phyloP scores from a whole-genome alignment of 2,329 filamentous ascomycete species.

The Beauveria rudraprayagi region DNA sequence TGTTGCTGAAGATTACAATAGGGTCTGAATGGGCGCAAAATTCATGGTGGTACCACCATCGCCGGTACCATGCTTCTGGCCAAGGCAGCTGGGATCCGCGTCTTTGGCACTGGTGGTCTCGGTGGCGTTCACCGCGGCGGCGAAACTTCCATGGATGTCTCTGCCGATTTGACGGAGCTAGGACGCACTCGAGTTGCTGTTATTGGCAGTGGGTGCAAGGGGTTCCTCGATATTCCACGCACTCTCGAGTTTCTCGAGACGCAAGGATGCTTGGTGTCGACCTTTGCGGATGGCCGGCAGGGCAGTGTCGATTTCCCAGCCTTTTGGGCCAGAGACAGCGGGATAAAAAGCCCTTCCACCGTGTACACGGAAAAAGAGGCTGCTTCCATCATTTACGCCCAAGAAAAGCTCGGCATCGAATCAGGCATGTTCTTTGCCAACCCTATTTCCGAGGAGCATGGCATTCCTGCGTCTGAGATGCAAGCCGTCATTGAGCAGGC shows the following conservation, averaged over 20 bases:
- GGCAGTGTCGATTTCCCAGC: slow-evolving; percentile 78
- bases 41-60: slow-evolving; percentile 88
- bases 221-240: slow-evolving; percentile 84
- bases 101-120: slow-evolving; percentile 92
- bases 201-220: slow-evolving; percentile 86
- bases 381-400: slow-evolving; percentile 78
- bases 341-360: slow-evolving; percentile 66
- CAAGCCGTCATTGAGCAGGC: slow-evolving; percentile 60
- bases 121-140: slow-evolving; percentile 90
- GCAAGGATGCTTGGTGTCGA: slow-evolving; percentile 72
- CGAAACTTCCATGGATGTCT: slow-evolving; percentile 83
- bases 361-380: slow-evolving; percentile 72
- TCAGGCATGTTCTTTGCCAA: slow-evolving; percentile 86
- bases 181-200: slow-evolving; percentile 84
- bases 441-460: slow-evolving; percentile 65
- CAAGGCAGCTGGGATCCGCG: slow-evolving; percentile 74
- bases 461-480: slow-evolving; percentile 65
- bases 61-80: slow-evolving; percentile 89
- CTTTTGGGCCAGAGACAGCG: slow-evolving; percentile 87
- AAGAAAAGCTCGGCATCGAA: slow-evolving; percentile 61
- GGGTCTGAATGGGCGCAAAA: slow-evolving; percentile 56
- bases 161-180: slow-evolving; percentile 89
- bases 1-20: slow-evolving; percentile 21
- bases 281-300: slow-evolving; percentile 74
- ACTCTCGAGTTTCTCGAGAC: slow-evolving; percentile 74